phyloP scores from a whole-genome alignment of 352 stramenopile species.

The Globisporangium spiculum region DNA sequence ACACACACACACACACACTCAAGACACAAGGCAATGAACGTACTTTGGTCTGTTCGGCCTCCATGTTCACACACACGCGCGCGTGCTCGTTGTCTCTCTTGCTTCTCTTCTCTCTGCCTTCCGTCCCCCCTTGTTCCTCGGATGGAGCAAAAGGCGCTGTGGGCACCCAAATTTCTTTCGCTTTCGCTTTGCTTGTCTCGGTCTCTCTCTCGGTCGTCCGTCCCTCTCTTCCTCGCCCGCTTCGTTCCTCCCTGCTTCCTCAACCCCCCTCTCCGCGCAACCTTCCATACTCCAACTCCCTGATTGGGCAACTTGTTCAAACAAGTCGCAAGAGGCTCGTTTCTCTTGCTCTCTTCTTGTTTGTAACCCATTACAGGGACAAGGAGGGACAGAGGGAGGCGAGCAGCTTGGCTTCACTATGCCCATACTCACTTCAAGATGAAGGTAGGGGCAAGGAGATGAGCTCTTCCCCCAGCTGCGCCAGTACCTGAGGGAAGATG shows the following conservation, averaged over 20 bases:
- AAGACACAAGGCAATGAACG: background rate
- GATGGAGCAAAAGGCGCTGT: slow-evolving; percentile 21
- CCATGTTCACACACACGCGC: slow-evolving; percentile 12
- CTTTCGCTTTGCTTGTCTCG: background rate
- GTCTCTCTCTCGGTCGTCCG: background rate
- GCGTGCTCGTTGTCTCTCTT: background rate
- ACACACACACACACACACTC: background rate
- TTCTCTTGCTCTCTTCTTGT: slow-evolving; percentile 5
- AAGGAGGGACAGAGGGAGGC: background rate
- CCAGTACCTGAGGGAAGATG: slow-evolving; percentile 5
- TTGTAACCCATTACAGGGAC: slow-evolving; percentile 12
- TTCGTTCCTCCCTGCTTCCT: background rate
- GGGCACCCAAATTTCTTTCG: slow-evolving; percentile 16
- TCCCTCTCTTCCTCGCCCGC: background rate
- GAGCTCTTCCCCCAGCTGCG: slow-evolving; percentile 10
- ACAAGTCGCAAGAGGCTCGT: background rate
- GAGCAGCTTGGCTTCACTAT: slow-evolving; percentile 11
- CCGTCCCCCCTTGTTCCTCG: slow-evolving; percentile 9
- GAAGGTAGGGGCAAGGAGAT: slow-evolving; percentile 1
- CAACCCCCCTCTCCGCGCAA: background rate
- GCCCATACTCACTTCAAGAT: slow-evolving; percentile 8
- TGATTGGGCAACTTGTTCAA: background rate
- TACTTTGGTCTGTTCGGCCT: slow-evolving; percentile 22
- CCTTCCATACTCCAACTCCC: background rate
- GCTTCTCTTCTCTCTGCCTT: slow-evolving; percentile 3